Evolutionary conservation across 805 yeast species (phyloP).

Genomic region (Saccharomyces paradoxus): DNA sequence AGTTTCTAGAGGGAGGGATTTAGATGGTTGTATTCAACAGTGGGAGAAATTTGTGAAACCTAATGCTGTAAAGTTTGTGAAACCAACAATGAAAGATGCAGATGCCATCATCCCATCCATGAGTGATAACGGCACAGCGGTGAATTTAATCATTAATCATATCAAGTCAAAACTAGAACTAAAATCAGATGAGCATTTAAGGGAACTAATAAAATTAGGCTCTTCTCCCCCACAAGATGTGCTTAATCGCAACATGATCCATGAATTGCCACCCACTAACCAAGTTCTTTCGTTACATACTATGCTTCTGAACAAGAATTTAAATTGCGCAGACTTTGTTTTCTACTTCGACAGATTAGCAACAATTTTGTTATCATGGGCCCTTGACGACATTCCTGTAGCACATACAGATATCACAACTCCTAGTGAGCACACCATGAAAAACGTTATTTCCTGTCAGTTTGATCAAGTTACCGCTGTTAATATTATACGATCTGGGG

Average conservation of each 20-base stretch:
- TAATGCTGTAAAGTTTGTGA: constrained; percentile 66
- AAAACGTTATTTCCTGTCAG: constrained; percentile 23
- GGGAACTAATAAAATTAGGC: constrained; percentile 47
- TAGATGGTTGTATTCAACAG: constrained; percentile 73
- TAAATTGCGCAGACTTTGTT: constrained; percentile 68
- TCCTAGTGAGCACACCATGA: constrained; percentile 31
- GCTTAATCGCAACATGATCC: constrained; percentile 15
- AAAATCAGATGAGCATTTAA: constrained; percentile 62
- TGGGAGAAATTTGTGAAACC: constrained; percentile 93
- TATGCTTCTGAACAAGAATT: constrained; percentile 47
- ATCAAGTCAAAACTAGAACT: constrained; percentile 58
- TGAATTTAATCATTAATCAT: constrained; percentile 70
- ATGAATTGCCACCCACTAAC: constrained; percentile 39
- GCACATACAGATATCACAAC: constrained; percentile 36
- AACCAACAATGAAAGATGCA: constrained; percentile 59
- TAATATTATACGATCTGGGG: constrained; percentile 83
- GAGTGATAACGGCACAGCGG: constrained; percentile 72
- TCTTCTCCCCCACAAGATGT: constrained; percentile 10
- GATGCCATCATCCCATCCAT: constrained; percentile 90
- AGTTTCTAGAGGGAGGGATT: constrained; percentile 75
- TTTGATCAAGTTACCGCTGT: constrained; percentile 57
- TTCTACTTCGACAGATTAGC: constrained; percentile 84
- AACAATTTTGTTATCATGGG: constrained; percentile 56
- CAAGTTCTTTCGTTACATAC: constrained; percentile 71
- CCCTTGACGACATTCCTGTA: constrained; percentile 47